These are phyloP conservation scores for Candida pseudoviswanathii DNA, from an alignment of 1,139 yeast species.

Conservation along the genomic window DNA sequence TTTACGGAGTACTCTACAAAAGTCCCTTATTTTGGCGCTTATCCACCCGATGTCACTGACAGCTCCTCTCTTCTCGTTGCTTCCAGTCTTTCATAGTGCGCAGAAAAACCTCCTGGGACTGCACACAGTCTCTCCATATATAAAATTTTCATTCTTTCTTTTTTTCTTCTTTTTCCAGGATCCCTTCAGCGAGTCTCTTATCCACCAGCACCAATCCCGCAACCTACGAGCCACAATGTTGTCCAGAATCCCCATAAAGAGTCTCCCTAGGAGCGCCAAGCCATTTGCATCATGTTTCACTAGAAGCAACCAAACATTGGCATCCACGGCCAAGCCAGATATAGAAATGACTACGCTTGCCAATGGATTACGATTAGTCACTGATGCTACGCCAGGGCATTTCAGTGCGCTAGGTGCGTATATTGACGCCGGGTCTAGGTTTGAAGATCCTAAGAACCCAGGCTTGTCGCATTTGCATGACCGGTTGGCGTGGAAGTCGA, in stretches of 20 bases:
- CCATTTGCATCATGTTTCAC: neutral
- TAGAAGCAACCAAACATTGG: neutral
- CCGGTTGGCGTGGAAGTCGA: slow-evolving; percentile 84
- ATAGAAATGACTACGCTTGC: slow-evolving; percentile 54
- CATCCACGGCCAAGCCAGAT: neutral
- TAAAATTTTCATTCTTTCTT: neutral
- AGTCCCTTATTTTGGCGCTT: too few relatives aligned
- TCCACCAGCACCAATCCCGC: neutral
- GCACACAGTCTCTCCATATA: neutral
- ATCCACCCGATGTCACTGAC: too few relatives aligned
- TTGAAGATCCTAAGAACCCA: slow-evolving; percentile 54
- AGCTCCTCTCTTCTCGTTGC: neutral
- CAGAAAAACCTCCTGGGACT: neutral
- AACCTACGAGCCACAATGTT: neutral
- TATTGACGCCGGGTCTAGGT: slow-evolving; percentile 88
- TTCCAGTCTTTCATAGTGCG: neutral
- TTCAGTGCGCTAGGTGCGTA: slow-evolving; percentile 90
- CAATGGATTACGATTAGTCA: slow-evolving; percentile 82
- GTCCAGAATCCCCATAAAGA: neutral
- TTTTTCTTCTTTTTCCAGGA: neutral
- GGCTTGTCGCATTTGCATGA: slow-evolving; percentile 88
- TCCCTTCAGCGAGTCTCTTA: neutral
- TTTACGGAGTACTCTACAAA: too few relatives aligned
- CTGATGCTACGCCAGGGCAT: slow-evolving; percentile 88
- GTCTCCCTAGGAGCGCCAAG: neutral